These are phyloP conservation scores for Pythium dissimile DNA, from an alignment of 352 stramenopile genomes.

Conservation along the genomic window DNA sequence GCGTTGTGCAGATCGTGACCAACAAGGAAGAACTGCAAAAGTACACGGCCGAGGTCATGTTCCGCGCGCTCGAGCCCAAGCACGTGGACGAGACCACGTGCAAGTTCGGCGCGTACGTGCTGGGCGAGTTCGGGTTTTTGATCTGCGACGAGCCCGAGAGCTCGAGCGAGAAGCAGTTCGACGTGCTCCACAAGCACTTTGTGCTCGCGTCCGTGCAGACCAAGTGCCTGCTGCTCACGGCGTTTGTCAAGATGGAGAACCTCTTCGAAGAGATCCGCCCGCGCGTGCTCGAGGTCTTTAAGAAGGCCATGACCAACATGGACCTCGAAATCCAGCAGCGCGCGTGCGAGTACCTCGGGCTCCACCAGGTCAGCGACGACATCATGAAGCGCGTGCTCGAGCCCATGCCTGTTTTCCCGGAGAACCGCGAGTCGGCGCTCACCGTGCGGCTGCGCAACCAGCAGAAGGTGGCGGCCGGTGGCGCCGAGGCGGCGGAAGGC, in stretches of 20 bases:
- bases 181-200: constrained; percentile 97
- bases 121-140: constrained; percentile 97
- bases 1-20: constrained; percentile 98
- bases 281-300: constrained; percentile 91
- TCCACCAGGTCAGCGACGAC: constrained; percentile 84
- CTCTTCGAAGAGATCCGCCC: constrained; percentile 80
- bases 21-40: constrained; percentile 95
- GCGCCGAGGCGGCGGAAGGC: constrained; percentile 21
- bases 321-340: constrained; percentile 98
- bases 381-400: constrained; percentile 94
- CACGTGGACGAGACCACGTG: constrained; percentile 95
- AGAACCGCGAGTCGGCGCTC: constrained; percentile 76
- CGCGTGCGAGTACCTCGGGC: constrained; percentile 93
- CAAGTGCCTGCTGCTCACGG: constrained; percentile 93
- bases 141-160: constrained; percentile 87
- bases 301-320: constrained; percentile 91
- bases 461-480: constrained; percentile 38
- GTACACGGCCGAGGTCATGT: constrained; percentile 58
- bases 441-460: constrained; percentile 70
- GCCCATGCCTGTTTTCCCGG: constrained; percentile 97
- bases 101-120: constrained; percentile 93
- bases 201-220: constrained; percentile 75
- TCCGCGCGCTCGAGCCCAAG: constrained; percentile 91
- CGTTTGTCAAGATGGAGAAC: constrained; percentile 96
- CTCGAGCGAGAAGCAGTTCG: constrained; percentile 92